Evolutionary conservation across 495 filamentous ascomycete species (phyloP).

Genomic region (Extremus antarcticus): DNA sequence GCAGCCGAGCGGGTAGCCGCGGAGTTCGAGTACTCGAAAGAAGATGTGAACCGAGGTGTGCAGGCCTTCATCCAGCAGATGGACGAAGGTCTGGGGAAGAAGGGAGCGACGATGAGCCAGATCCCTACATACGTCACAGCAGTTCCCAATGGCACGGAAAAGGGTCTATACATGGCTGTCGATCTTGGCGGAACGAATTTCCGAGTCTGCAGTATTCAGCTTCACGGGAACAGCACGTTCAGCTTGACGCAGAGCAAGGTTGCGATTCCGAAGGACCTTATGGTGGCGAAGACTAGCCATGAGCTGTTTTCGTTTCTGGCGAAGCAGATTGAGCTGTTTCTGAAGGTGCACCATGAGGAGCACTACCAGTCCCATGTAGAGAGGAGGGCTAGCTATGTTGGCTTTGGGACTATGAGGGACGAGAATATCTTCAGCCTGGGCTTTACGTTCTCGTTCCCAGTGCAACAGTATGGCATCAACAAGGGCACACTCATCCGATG

Average conservation of each 20-base stretch:
- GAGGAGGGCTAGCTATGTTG: constrained; percentile 45
- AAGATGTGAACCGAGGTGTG: constrained; percentile 68
- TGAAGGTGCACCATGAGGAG: constrained; percentile 76
- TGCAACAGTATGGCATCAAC: constrained; percentile 88
- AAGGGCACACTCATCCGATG: constrained; percentile 84
- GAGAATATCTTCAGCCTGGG: constrained; percentile 80
- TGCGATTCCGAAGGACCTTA: constrained; percentile 76
- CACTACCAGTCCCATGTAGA: constrained; percentile 65
- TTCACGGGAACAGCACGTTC: constrained; percentile 89
- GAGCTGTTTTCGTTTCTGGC: constrained; percentile 91
- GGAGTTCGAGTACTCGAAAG: constrained; percentile 76
- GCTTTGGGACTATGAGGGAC: constrained; percentile 43
- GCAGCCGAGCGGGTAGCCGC: constrained; percentile 67
- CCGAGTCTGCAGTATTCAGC: constrained; percentile 84
- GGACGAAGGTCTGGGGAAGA: constrained; percentile 71
- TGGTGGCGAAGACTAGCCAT: constrained; percentile 75
- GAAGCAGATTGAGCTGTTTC: constrained; percentile 78
- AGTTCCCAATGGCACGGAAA: constrained; percentile 95
- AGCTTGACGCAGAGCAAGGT: constrained; percentile 84
- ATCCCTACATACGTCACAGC: constrained; percentile 94
- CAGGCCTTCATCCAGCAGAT: constrained; percentile 78
- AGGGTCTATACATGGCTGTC: constrained; percentile 93
- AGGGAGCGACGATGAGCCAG: constrained; percentile 75
- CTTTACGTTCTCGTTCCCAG: constrained; percentile 96
- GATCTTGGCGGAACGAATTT: constrained; percentile 97